These are phyloP conservation scores for Fusarium udum DNA, from an alignment of 2,329 filamentous ascomycete genomes.

Conservation along the genomic window DNA sequence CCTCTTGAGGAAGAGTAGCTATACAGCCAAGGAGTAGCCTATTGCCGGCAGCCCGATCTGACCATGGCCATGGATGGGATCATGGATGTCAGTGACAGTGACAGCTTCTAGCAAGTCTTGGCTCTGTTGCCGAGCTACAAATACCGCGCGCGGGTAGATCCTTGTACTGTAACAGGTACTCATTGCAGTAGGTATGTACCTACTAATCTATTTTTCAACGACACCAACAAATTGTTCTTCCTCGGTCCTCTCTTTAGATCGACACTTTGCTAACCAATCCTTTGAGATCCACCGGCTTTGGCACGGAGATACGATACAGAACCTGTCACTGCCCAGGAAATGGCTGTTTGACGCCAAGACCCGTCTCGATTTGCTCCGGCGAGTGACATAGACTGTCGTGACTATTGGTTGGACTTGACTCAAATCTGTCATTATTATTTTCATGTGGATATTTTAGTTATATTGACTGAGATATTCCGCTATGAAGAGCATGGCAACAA, in stretches of 20 bases:
- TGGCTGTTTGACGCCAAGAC: neutral
- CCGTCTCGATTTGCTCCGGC: neutral
- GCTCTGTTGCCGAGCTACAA: neutral
- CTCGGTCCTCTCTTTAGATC: neutral
- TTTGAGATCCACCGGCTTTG: conserved; percentile 33
- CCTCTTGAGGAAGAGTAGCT: neutral
- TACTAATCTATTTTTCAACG: neutral
- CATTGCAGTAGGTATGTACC: neutral
- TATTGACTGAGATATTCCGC: neutral
- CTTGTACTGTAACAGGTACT: neutral
- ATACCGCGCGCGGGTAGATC: neutral
- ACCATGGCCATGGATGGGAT: neutral
- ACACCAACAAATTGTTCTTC: neutral
- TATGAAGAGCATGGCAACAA: neutral
- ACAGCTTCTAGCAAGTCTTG: neutral
- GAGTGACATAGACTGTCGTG: conserved; percentile 20
- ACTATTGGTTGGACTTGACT: conserved; percentile 10
- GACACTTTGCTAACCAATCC: neutral
- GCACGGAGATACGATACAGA: conserved; percentile 31
- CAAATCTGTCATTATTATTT: neutral
- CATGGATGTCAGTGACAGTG: neutral
- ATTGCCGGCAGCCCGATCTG: conserved; percentile 13
- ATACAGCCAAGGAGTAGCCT: neutral
- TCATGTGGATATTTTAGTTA: conserved; percentile 1
- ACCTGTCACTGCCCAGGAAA: conserved; percentile 8